phyloP scores from a whole-genome alignment of 2,329 filamentous ascomycete genomes.

The Cladophialophora bantiana region DNA sequence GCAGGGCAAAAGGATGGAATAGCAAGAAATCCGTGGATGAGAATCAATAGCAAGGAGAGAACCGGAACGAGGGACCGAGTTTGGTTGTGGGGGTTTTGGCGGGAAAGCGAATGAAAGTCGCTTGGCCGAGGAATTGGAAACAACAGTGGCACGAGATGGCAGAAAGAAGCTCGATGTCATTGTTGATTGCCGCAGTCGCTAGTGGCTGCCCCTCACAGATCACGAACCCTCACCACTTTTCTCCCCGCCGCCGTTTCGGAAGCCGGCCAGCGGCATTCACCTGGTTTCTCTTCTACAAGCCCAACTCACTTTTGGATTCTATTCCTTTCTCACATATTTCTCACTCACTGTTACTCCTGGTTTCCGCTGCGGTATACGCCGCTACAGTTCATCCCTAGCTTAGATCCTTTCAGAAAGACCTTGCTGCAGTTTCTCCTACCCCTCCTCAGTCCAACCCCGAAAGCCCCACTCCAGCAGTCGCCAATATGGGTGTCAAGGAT shows the following conservation, averaged over 20 bases:
- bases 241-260: slow-evolving; percentile 10
- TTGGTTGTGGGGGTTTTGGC: not conserved
- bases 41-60: slow-evolving; percentile 3
- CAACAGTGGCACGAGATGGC: not conserved
- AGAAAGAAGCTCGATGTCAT: slow-evolving; percentile 7
- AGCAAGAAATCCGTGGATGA: not conserved
- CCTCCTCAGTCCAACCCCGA: slow-evolving; percentile 6
- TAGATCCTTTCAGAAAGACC: slow-evolving; percentile 1
- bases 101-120: slow-evolving; percentile 5
- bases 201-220: not conserved
- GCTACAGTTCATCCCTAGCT: slow-evolving; percentile 5
- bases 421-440: not conserved
- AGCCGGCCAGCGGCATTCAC: slow-evolving; percentile 3
- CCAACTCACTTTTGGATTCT: slow-evolving; percentile 14
- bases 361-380: slow-evolving; percentile 3
- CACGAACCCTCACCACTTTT: not conserved
- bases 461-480: slow-evolving; percentile 19
- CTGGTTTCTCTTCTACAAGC: slow-evolving; percentile 8
- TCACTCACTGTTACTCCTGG: not conserved
- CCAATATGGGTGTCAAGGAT: slow-evolving; percentile 53
- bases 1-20: slow-evolving; percentile 4
- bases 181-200: not conserved
- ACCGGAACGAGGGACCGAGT: not conserved
- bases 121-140: slow-evolving; percentile 2
- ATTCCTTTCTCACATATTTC: slow-evolving; percentile 13